These are phyloP conservation scores for Apiotrichum veenhuisii DNA, from an alignment of 1,284 basidiomycete genomes.

Conservation along the genomic window DNA sequence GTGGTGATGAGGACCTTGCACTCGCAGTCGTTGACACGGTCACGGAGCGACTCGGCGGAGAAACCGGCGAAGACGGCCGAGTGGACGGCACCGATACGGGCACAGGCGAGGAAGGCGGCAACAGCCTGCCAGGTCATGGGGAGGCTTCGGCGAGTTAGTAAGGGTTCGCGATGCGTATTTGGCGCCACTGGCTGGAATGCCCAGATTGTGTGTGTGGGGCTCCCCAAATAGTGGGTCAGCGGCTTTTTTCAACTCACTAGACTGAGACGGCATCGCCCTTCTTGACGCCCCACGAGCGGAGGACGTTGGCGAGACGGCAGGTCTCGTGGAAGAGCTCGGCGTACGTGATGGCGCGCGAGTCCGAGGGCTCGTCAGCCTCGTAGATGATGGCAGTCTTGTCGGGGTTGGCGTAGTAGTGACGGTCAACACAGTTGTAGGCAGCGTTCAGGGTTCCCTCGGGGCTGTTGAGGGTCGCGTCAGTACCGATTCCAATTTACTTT, in stretches of 20 bases:
- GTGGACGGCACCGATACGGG: conserved; percentile 94
- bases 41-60: conserved; percentile 91
- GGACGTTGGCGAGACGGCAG: conserved; percentile 83
- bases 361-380: conserved; percentile 90
- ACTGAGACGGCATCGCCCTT: conserved; percentile 94
- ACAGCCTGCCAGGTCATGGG: conserved; percentile 74
- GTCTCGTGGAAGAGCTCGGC: conserved; percentile 85
- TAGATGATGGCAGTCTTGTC: conserved; percentile 97
- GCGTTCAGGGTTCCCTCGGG: conserved; percentile 83
- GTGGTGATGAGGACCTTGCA: conserved; percentile 89
- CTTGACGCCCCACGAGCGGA: conserved; percentile 84
- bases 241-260: conserved; percentile 53
- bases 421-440: conserved; percentile 96
- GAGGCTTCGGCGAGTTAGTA: conserved; percentile 20
- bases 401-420: conserved; percentile 75
- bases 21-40: conserved; percentile 86
- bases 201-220: neutral
- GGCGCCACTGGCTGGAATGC: neutral
- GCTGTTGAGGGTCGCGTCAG: conserved; percentile 38
- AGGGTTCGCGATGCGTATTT: neutral
- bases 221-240: neutral
- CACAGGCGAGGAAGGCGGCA: conserved; percentile 94
- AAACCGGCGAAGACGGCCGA: conserved; percentile 99
- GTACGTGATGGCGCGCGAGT: conserved; percentile 74
- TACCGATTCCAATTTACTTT: neutral